Evolutionary conservation across 208 protist species (phyloP), one percentile per base, ranked within the genome.

Genomic region (Angomonas ambiguus): DNA sequence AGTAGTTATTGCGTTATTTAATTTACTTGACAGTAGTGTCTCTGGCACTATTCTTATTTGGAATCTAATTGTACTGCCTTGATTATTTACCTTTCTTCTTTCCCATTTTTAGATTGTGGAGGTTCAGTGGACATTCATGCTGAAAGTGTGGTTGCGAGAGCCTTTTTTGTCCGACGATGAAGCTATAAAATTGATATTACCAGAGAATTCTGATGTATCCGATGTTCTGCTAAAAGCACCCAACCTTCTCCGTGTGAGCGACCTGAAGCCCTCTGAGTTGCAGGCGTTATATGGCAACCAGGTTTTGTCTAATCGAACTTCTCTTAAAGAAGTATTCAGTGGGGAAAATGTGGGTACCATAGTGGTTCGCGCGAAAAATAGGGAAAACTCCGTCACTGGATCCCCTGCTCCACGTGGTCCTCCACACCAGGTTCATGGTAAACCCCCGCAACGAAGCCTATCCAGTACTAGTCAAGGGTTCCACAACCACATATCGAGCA

Each of bases 1-100:
- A n/a, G 2, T 56, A 1, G 22, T 10, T 62, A 42, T 53, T n/a
- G 28, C 18, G 61, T 10, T 51, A 38, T 70, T 55, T 61, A 59
- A 18, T 31, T 57, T 45, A 27, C 10, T 59, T 57, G 27, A 20
- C 56, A 11, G n/a, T n/a, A n/a, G n/a, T n/a, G n/a, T n/a, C n/a
- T n/a, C n/a, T n/a, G n/a, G n/a, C n/a, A n/a, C n/a, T n/a, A n/a
- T n/a, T n/a, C n/a, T n/a, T n/a, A n/a, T n/a, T n/a, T n/a, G n/a
- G n/a, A n/a, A n/a, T n/a, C n/a, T n/a, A n/a, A n/a, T n/a, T n/a
- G n/a, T n/a, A n/a, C 30, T 41, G 48, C 31, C 22, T 51, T 25
- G 6, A 41, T 48, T 51, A n/a, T 41, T 20, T 60, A 24, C 33
- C 34, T 51, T 63, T 51, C 28, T 53, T 34, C 34, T 58, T 60